phyloP scores from a whole-genome alignment of 202 grass and related monocot genomes.

The Panicum virgatum region DNA sequence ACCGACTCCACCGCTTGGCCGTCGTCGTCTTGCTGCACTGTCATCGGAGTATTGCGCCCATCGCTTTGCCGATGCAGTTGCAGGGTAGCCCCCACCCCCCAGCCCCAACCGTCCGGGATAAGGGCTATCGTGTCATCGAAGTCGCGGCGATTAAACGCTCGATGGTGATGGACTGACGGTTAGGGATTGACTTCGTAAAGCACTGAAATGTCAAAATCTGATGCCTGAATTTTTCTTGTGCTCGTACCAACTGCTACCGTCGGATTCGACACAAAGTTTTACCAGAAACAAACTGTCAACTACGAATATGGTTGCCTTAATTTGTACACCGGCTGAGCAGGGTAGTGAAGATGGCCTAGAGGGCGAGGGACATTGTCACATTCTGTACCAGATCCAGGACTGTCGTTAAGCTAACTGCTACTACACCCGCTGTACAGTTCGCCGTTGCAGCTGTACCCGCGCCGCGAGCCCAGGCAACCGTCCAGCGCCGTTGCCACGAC shows the following conservation, averaged over 20 bases:
- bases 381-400: neutral
- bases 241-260: neutral
- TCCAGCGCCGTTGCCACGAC: neutral
- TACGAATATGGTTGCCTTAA: neutral
- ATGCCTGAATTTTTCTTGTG: neutral
- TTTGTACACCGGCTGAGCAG: neutral
- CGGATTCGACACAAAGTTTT: neutral
- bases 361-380: neutral
- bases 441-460: neutral
- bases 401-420: neutral
- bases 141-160: neutral
- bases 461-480: neutral
- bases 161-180: neutral
- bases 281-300: neutral
- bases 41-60: too few species aligned
- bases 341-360: neutral
- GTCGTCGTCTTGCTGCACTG: conserved; percentile 20
- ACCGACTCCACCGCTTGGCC: conserved; percentile 23
- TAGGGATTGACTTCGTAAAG: neutral
- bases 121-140: neutral
- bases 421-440: neutral
- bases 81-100: neutral
- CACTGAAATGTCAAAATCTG: neutral
- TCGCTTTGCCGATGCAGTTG: neutral
- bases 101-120: neutral